Conservation (phyloP, 805 yeast genomes). For the Cyberlindnera mycetangii region DNA sequence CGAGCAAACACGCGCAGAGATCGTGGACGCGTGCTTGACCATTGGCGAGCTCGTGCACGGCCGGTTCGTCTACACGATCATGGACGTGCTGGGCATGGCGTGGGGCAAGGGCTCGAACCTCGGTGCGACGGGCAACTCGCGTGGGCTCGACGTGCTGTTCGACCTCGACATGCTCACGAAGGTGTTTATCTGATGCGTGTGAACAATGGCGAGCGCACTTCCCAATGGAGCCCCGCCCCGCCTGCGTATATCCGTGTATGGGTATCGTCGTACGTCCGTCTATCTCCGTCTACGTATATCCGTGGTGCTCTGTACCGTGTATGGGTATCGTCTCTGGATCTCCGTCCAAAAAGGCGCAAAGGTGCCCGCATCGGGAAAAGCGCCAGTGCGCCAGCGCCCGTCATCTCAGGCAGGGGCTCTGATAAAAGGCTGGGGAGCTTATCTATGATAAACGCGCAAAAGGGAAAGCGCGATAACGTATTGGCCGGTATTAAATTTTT, state of each 20-base stretch:
- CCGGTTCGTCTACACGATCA: slow-evolving; percentile 9
- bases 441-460: neutral
- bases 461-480: slow-evolving; percentile 1
- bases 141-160: slow-evolving; percentile 11
- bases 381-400: too few species aligned
- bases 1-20: slow-evolving; percentile 6
- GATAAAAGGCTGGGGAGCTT: neutral
- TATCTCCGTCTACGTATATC: too few species aligned
- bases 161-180: slow-evolving; percentile 1
- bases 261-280: too few species aligned
- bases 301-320: too few species aligned
- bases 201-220: too few species aligned
- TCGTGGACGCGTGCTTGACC: slow-evolving; percentile 3
- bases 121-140: slow-evolving; percentile 1
- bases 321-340: too few species aligned
- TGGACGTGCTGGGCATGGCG: slow-evolving; percentile 8
- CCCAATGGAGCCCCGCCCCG: too few species aligned
- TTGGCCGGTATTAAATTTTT: too few species aligned
- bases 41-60: slow-evolving; percentile 14
- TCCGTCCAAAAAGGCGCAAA: too few species aligned
- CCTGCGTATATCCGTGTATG: too few species aligned
- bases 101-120: slow-evolving; percentile 13
- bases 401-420: too few species aligned
- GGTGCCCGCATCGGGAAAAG: neutral
- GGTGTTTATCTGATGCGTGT: slow-evolving; percentile 2